phyloP scores from a whole-genome alignment of 2,329 filamentous ascomycete genomes.

The Monosporascus cannonballus region DNA sequence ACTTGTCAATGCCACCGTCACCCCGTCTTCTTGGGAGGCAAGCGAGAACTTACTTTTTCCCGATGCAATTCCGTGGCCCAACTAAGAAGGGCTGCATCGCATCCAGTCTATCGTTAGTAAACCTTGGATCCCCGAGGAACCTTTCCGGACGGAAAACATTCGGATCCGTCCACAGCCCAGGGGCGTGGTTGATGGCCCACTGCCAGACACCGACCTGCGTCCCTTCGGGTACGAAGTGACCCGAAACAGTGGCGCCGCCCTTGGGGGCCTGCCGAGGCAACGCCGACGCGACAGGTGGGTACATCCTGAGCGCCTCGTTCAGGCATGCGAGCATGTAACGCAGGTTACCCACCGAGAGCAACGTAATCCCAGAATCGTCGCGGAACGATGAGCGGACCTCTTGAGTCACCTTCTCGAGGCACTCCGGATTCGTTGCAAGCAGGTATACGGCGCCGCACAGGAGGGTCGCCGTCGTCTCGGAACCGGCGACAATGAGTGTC shows the following conservation, averaged over 20 bases:
- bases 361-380: constrained; percentile 26
- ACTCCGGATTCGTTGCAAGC: constrained; percentile 30
- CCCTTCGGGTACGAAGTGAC: constrained; percentile 13
- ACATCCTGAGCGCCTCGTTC: constrained; percentile 29
- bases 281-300: constrained; percentile 24
- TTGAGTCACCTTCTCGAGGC: constrained; percentile 29
- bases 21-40: neutral
- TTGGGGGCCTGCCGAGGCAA: constrained; percentile 18
- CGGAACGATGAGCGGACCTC: constrained; percentile 37
- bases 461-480: constrained; percentile 15
- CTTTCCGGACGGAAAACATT: constrained; percentile 18
- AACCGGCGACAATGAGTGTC: constrained; percentile 12
- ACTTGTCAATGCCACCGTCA: neutral
- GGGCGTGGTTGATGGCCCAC: neutral
- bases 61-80: constrained; percentile 17
- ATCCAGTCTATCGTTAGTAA: constrained; percentile 6
- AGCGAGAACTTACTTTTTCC: constrained; percentile 10
- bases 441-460: constrained; percentile 25
- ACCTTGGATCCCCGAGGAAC: constrained; percentile 7
- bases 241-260: constrained; percentile 11
- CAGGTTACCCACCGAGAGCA: constrained; percentile 19
- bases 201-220: neutral
- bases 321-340: constrained; percentile 29
- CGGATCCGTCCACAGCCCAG: constrained; percentile 11
- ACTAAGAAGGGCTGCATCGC: constrained; percentile 18